Base-by-base conservation (phyloP, 768 basidiomycete species). In the Mycena indigotica region DNA sequence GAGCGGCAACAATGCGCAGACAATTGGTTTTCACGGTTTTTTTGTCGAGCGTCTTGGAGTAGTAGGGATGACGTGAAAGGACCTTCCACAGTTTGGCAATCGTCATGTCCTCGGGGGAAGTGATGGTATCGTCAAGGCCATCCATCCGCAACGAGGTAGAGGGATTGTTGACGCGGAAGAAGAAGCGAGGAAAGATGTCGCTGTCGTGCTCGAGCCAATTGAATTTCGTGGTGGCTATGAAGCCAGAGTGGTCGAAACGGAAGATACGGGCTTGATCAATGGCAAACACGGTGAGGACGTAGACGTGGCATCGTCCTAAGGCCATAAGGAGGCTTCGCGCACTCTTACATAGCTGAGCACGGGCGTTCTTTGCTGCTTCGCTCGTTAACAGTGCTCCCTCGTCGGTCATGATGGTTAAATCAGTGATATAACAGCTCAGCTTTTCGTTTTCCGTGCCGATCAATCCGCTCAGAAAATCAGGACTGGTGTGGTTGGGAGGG, bases 181-280 rank as follows among this genome's bases (percentile, higher is more conserved):
- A 55, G 16, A 55, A 29, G 5, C 54, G 35, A 24, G 15, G 35
- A 30, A 46, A 46, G 30, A 55, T 26, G 16, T 28, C 29, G 28
- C 24, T n/a, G 13, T 3, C 6, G 13, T 54, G 8, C 17, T 32
- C 21, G 5, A 30, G 25, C 28, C 41, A 55, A 25, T 55, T 30
- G 45, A 55, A 55, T 12, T 26, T n/a, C 15, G 28, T 28, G 8
- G 35, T 48, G 29, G 41, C 54, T 8, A 2, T 30, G 44, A 46
- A 55, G 23, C 54, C 54, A n/a, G 24, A 17, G 28, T 40, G 54
- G 29, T 55, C 54, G 29, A 48, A 55, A 46, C 54, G 32, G 26
- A 55, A 49, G 44, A 55, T 46, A 2, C 54, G 54, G 17, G 54
- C 45, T 2, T 19, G 8, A 19, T 2, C 16, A 40, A n/a, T 16